Evolutionary conservation across 495 filamentous ascomycete species (phyloP), one percentile per base, ranked within the genome.

Genomic region (Cairneyella variabilis): DNA sequence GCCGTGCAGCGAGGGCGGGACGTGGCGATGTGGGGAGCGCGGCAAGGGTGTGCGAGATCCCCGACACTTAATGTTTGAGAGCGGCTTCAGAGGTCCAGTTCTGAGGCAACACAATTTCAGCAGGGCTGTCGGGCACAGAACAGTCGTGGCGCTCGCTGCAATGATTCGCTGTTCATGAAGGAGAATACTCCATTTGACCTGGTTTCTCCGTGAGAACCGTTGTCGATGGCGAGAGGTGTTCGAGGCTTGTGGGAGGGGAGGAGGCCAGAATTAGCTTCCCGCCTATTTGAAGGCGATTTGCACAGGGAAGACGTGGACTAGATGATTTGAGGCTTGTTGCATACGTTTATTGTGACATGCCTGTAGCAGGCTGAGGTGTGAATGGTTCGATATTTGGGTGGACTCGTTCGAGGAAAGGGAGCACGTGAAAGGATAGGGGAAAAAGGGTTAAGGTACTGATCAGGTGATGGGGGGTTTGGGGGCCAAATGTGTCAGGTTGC

Each of bases 61-160:
- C 39, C 52, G 60, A 62, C 59, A 43, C 42, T 39, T 44, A 44
- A 49, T 57, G 58, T 61, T 60, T 66, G 53, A 41, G 55, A 56
- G 14, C 42, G 61, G 60, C 54, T 40, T 60, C 58, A 58, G 22
- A 27, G 46, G 23, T 34, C 27, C 27, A 7, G 53, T 26, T 54
- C 60, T 65, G 54, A 54, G 48, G 56, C 59, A 51, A 38, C 17
- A 16, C 18, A 21, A 53, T 56, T 42, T 20, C 42, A 17, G 36
- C 20, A 39, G 36, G 41, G 39, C 40, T 45, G 27, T 9, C 26
- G 11, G 17, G 23, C 28, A 36, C 50, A 43, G 54, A 12, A 21
- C 54, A 45, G n/a, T 50, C 20, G 12, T 14, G 6, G 14, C 12
- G 10, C 42, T 36, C 10, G 28, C 22, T 39, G 16, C 20, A n/a